A percentile compares a stretch with the other conserved stretches of the same genome.
phyloP scores from a whole-genome alignment of 163 green algal genomes.

The Scenedesmus sp. region DNA sequence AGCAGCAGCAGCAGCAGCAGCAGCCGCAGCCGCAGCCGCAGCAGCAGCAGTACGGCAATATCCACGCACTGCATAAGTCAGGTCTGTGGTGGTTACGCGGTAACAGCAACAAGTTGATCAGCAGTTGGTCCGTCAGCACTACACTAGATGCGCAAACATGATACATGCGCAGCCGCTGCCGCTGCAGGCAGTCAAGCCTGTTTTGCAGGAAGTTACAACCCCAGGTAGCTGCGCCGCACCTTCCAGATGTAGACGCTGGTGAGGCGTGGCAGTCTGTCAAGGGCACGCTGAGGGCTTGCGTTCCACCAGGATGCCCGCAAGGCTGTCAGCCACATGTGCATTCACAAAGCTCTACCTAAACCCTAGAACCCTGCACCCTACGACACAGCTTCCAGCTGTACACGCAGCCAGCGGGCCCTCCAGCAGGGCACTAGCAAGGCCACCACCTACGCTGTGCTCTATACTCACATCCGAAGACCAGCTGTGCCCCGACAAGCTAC shows the following conservation, averaged over 20 bases:
- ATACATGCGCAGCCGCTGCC: no score
- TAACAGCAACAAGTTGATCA: no score
- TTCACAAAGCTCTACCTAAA: no score
- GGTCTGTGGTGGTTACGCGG: no score
- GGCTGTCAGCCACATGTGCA: neutral
- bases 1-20: conserved; percentile 10
- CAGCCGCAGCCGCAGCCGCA: neutral
- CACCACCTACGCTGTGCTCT: no score
- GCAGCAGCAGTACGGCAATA: neutral
- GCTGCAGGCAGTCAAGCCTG: no score
- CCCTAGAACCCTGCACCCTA: no score
- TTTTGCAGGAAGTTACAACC: no score
- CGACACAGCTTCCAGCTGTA: neutral
- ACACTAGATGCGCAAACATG: no score
- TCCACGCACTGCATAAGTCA: neutral
- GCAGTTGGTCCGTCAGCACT: no score
- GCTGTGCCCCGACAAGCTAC: neutral
- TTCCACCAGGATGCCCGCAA: neutral
- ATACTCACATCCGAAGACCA: no score
- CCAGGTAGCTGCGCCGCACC: neutral
- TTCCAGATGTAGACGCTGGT: neutral
- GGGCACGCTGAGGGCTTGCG: neutral
- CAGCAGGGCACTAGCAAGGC: no score
- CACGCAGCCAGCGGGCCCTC: neutral
- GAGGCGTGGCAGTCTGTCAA: neutral